Conservation (phyloP, 768 basidiomycete species). For the Termitomyces sp. region DNA sequence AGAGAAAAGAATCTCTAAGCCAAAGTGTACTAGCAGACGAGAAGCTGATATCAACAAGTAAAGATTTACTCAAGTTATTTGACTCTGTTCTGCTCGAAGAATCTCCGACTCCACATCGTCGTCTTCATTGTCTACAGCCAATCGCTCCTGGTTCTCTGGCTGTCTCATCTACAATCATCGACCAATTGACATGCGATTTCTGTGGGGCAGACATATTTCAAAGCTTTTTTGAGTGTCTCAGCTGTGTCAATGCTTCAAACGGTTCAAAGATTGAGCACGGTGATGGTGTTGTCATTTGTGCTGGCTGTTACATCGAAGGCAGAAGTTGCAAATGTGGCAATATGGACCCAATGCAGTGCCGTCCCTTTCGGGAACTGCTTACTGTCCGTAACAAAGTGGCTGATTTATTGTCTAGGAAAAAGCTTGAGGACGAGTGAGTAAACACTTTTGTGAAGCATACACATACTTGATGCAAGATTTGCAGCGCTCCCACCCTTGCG, state of each 20-base stretch:
- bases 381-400: conserved; percentile 29
- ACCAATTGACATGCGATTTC: conserved; percentile 60
- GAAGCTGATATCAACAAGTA: conserved; percentile 19
- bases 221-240: conserved; percentile 67
- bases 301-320: conserved; percentile 73
- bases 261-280: conserved; percentile 18
- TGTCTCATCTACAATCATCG: conserved; percentile 11
- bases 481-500: not conserved
- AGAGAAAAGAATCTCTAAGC: conserved; percentile 14
- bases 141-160: not conserved
- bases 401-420: conserved; percentile 5
- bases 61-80: conserved; percentile 37
- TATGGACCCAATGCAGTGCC: conserved; percentile 60
- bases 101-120: conserved; percentile 20
- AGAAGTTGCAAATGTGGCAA: conserved; percentile 57
- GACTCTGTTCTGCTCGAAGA: conserved; percentile 50
- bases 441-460: not conserved
- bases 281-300: conserved; percentile 52
- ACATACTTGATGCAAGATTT: not conserved
- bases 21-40: not conserved
- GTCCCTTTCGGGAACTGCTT: conserved; percentile 41
- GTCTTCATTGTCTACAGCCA: conserved; percentile 15
- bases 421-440: not conserved
- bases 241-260: conserved; percentile 26
- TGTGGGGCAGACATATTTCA: conserved; percentile 81